Percentiles rank a stretch among this genome's conserved stretches.
Conservation (phyloP, 2,329 filamentous ascomycete genomes). For the Penicillium sp. region DNA sequence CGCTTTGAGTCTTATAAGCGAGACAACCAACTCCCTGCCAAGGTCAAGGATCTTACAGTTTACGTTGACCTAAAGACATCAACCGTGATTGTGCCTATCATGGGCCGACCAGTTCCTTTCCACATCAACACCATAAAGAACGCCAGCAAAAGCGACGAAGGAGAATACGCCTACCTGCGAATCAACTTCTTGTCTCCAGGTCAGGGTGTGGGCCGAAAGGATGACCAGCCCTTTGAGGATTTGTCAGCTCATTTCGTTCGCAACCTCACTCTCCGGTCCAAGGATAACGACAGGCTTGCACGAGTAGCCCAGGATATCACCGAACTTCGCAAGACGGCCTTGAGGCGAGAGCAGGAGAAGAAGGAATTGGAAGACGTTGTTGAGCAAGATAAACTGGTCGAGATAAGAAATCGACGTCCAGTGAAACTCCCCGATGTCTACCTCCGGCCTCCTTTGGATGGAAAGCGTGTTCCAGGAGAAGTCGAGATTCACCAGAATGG, state of each 20-base stretch:
- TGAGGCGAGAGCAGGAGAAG: constrained; percentile 95
- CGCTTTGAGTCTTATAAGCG: constrained; percentile 98
- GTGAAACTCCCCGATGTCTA: constrained; percentile 91
- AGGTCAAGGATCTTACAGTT: constrained; percentile 81
- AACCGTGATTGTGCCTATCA: constrained; percentile 90
- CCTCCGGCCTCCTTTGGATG: constrained; percentile 90
- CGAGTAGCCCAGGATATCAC: constrained; percentile 92
- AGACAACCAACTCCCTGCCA: constrained; percentile 84
- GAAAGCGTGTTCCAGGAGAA: constrained; percentile 92
- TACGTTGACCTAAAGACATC: constrained; percentile 87
- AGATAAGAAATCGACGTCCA: constrained; percentile 90
- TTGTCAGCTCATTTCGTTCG: constrained; percentile 92
- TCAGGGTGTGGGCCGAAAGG: constrained; percentile 93
- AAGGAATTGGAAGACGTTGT: constrained; percentile 99
- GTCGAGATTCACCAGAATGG: constrained; percentile 98
- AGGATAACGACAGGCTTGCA: constrained; percentile 81
- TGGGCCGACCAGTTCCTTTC: constrained; percentile 96
- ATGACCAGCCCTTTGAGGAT: constrained; percentile 97
- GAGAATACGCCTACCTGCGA: constrained; percentile 86
- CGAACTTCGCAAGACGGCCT: constrained; percentile 88
- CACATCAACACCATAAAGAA: constrained; percentile 99
- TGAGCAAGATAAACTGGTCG: constrained; percentile 94
- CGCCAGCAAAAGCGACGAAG: constrained; percentile 94
- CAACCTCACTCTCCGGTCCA: constrained; percentile 91
- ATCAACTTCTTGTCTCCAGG: constrained; percentile 98